Percentiles rank a stretch among this genome's conserved stretches.
Conservation (phyloP, 768 basidiomycete species). For the Lactarius akahatsu region DNA sequence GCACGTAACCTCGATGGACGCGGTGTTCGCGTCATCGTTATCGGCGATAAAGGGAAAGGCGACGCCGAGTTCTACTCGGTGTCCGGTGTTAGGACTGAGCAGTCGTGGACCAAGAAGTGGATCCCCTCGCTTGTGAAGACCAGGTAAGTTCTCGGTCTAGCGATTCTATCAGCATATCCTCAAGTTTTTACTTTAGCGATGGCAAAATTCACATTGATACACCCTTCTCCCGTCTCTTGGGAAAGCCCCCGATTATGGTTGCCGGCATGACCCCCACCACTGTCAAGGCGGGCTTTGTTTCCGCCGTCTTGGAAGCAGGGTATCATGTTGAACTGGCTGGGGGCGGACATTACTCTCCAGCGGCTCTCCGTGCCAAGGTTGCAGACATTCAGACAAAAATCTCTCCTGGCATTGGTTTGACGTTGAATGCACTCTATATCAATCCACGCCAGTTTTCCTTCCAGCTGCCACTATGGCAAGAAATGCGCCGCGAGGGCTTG, state of each 20-base stretch:
- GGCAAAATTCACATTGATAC: conserved; percentile 93
- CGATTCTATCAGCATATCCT: not conserved
- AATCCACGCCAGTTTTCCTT: conserved; percentile 96
- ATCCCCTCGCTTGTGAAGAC: conserved; percentile 85
- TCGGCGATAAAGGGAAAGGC: conserved; percentile 88
- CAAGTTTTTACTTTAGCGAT: conserved; percentile 55
- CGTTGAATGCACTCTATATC: conserved; percentile 95
- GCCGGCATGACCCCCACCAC: conserved; percentile 99
- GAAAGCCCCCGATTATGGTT: conserved; percentile 98
- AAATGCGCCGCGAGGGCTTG: conserved; percentile 92
- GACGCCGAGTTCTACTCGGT: conserved; percentile 82
- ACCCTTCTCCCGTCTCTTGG: conserved; percentile 91
- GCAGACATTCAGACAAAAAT: conserved; percentile 87
- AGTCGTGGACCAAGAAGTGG: conserved; percentile 91
- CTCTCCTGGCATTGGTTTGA: conserved; percentile 86
- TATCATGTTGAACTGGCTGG: conserved; percentile 98
- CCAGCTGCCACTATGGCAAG: conserved; percentile 97
- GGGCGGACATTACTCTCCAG: conserved; percentile 93
- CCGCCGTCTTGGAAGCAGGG: conserved; percentile 88
- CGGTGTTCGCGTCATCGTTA: conserved; percentile 85
- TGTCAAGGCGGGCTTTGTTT: conserved; percentile 93
- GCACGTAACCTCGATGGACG: conserved; percentile 90
- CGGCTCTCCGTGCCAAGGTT: conserved; percentile 85
- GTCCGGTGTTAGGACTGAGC: conserved; percentile 65
- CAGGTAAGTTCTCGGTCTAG: conserved; percentile 48